Conservation (phyloP, 768 basidiomycete species). For the Mycena maculata region DNA sequence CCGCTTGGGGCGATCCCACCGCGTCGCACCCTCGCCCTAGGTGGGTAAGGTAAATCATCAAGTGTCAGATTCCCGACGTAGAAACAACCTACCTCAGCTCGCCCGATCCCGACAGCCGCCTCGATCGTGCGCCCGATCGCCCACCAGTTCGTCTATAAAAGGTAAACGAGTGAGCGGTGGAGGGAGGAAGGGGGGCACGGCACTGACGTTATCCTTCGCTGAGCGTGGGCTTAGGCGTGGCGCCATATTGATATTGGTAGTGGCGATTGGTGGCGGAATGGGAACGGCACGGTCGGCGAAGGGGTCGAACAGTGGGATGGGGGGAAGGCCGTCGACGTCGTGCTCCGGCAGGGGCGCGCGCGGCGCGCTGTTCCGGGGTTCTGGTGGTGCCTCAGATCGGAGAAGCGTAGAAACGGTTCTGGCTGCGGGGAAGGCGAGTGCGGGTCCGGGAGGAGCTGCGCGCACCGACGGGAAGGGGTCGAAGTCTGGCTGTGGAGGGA, state of each 20-base stretch:
- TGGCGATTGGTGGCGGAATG: no score
- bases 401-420: no score
- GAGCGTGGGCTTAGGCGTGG: no score
- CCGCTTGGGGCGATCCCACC: not conserved
- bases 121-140: conserved; percentile 20
- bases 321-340: not conserved
- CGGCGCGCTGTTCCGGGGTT: not conserved
- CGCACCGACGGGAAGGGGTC: not conserved
- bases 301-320: not conserved
- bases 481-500: not conserved
- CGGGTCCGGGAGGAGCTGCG: not conserved
- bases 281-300: not conserved
- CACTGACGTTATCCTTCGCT: not conserved
- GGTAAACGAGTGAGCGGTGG: not conserved
- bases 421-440: no score
- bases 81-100: not conserved
- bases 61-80: no score
- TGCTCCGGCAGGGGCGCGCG: not conserved
- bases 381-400: no score
- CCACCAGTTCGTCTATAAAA: conserved; percentile 12
- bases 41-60: no score
- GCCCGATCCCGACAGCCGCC: conserved; percentile 6
- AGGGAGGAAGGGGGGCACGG: not conserved
- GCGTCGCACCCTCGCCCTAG: not conserved
- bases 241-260: no score